A percentile compares a stretch with the other conserved stretches of the same genome.
phyloP scores from a whole-genome alignment of 768 basidiomycete genomes.

The Tulasnella sp. region DNA sequence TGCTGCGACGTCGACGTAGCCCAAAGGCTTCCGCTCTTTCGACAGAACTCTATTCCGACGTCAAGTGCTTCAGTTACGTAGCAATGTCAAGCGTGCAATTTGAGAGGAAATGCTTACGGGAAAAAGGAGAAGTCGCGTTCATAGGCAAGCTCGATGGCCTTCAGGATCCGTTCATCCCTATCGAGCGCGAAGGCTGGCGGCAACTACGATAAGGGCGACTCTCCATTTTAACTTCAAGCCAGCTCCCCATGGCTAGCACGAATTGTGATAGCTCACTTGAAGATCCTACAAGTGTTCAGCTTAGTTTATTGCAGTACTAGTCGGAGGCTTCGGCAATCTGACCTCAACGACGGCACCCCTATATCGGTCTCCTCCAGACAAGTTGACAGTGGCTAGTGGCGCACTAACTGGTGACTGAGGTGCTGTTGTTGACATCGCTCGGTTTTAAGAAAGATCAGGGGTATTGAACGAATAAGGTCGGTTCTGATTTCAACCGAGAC shows the following conservation, averaged over 20 bases:
- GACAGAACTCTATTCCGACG: slow-evolving; percentile 79
- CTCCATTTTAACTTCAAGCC: slow-evolving; percentile 25
- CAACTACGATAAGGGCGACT: slow-evolving; percentile 16
- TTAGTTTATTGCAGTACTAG: slow-evolving; percentile 49
- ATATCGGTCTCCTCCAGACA: slow-evolving; percentile 38
- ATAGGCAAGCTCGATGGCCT: slow-evolving; percentile 78
- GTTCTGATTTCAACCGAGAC: too few relatives aligned
- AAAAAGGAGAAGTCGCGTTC: slow-evolving; percentile 92
- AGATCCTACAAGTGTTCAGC: background rate
- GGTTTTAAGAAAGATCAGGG: background rate
- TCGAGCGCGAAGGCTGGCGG: slow-evolving; percentile 82
- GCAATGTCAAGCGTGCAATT: too few relatives aligned
- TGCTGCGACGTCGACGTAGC: slow-evolving; percentile 68
- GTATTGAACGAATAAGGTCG: too few relatives aligned
- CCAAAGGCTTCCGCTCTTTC: slow-evolving; percentile 57
- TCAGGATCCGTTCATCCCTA: slow-evolving; percentile 52
- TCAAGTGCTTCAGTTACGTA: too few relatives aligned
- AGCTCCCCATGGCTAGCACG: background rate
- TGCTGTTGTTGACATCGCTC: background rate
- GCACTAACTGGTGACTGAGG: too few relatives aligned
- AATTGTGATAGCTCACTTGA: background rate
- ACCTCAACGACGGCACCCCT: slow-evolving; percentile 89
- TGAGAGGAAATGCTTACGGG: too few relatives aligned
- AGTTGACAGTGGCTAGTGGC: background rate
- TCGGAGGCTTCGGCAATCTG: slow-evolving; percentile 15